Conservation (phyloP, 2,329 filamentous ascomycete genomes). For the Phaeosphaeriaceae sp. region DNA sequence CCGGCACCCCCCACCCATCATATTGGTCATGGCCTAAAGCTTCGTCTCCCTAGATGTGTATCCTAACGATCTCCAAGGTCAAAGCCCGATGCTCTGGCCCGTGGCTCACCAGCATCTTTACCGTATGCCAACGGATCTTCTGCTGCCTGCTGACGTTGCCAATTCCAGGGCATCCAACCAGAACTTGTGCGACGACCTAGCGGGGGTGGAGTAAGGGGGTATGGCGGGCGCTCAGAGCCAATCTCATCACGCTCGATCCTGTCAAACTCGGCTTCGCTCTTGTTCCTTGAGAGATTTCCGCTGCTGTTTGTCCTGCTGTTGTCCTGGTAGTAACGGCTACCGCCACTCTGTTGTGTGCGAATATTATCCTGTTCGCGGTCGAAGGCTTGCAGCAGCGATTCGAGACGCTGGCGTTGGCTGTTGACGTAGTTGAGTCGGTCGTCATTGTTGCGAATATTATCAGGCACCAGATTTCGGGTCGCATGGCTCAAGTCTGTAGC, state of each 20-base stretch:
- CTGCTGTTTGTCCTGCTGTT: conserved; percentile 16
- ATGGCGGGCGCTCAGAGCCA: conserved; percentile 55
- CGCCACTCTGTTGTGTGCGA: conserved; percentile 46
- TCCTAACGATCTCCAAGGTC: conserved; percentile 41
- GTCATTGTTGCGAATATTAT: conserved; percentile 66
- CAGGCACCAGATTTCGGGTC: conserved; percentile 70
- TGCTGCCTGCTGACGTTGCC: conserved; percentile 39
- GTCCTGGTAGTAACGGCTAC: conserved; percentile 54
- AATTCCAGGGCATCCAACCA: conserved; percentile 61
- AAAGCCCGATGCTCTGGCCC: conserved; percentile 38
- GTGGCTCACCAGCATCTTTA: conserved; percentile 29
- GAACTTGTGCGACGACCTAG: conserved; percentile 40
- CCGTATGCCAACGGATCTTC: conserved; percentile 47
- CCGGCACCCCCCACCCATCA: too few species aligned
- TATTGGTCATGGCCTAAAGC: too few species aligned
- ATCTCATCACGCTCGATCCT: conserved; percentile 76
- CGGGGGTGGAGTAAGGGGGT: conserved; percentile 42
- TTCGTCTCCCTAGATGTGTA: conserved; percentile 15
- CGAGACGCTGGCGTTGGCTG: conserved; percentile 78
- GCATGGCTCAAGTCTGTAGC: conserved; percentile 62
- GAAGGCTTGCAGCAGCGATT: conserved; percentile 75
- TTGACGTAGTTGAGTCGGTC: conserved; percentile 77
- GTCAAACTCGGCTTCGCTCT: conserved; percentile 88
- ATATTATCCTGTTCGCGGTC: conserved; percentile 77
- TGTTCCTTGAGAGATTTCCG: conserved; percentile 73